phyloP scores from a whole-genome alignment of 2,329 filamentous ascomycete genomes.

The Alternaria conjuncta region DNA sequence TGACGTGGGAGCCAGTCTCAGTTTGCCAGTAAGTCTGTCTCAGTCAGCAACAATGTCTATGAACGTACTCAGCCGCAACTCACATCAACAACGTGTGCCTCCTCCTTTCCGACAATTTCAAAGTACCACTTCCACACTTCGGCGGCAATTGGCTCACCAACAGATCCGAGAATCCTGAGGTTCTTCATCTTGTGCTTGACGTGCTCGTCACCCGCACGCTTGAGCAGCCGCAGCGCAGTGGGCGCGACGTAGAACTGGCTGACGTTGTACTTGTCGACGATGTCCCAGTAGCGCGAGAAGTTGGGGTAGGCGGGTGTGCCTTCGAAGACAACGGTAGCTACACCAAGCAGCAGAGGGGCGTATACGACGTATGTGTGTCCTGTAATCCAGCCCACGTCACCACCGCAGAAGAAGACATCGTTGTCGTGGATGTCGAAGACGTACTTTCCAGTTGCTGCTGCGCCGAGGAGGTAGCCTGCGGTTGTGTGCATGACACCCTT shows the following conservation, averaged over 20 bases:
- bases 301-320: constrained; percentile 96
- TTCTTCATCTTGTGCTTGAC: constrained; percentile 89
- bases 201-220: constrained; percentile 92
- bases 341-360: constrained; percentile 88
- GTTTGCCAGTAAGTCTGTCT: constrained; percentile 99
- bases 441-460: constrained; percentile 93
- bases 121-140: constrained; percentile 99
- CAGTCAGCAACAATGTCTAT: constrained; percentile 22
- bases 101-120: constrained; percentile 90
- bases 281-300: constrained; percentile 99
- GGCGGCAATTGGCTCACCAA: constrained; percentile 95
- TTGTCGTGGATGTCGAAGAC: constrained; percentile 97
- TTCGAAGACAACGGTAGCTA: constrained; percentile 95
- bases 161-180: constrained; percentile 88
- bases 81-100: constrained; percentile 93
- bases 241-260: constrained; percentile 99
- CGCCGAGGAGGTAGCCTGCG: constrained; percentile 90
- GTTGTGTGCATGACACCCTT: constrained; percentile 99
- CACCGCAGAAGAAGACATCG: constrained; percentile 95
- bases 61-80: constrained; percentile 51
- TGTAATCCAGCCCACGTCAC: constrained; percentile 98
- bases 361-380: constrained; percentile 99
- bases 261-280: constrained; percentile 92
- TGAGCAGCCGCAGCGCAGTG: constrained; percentile 88
- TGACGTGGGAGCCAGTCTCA: constrained; percentile 95